Percentiles rank a stretch among this genome's conserved stretches.
These are phyloP conservation scores for Saccharomycopsis sp. DNA, from an alignment of 805 yeast species.

Conservation along the genomic window DNA sequence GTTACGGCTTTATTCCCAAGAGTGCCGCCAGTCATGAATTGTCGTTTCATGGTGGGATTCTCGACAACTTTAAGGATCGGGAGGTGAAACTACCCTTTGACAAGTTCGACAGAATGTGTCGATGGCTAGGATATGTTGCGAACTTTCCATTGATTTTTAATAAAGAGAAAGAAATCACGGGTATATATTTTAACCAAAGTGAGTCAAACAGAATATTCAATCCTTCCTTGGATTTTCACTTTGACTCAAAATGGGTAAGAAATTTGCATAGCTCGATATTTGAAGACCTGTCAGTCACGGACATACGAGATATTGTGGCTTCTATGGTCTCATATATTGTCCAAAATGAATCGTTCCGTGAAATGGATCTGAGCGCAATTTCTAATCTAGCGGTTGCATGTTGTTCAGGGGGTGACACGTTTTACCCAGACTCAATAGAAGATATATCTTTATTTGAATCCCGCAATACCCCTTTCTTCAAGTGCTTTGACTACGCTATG, in stretches of 20 bases:
- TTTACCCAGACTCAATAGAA: not conserved
- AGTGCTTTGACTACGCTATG: not conserved
- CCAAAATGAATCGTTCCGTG: not conserved
- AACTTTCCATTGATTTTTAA: not conserved
- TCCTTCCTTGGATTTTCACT: not conserved
- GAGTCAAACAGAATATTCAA: not conserved
- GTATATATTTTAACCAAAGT: not conserved
- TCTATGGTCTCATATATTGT: not conserved
- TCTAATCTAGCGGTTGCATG: not conserved
- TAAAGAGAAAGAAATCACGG: not conserved
- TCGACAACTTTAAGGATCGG: not conserved
- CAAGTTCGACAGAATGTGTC: not conserved
- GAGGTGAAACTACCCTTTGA: not conserved
- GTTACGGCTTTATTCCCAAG: conserved; percentile 4
- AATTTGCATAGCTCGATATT: not conserved
- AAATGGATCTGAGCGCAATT: not conserved
- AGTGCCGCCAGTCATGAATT: not conserved
- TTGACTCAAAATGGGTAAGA: not conserved
- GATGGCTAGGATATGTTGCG: not conserved
- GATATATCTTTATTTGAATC: not conserved
- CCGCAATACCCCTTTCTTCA: not conserved
- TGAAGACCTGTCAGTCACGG: not conserved
- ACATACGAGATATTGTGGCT: not conserved
- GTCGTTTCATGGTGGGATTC: not conserved
- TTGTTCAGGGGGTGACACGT: not conserved